Percentiles rank a stretch among this genome's conserved stretches.
Evolutionary conservation across 1,139 yeast genomes (phyloP).

Genomic region (Yamadazyma atlantica): DNA sequence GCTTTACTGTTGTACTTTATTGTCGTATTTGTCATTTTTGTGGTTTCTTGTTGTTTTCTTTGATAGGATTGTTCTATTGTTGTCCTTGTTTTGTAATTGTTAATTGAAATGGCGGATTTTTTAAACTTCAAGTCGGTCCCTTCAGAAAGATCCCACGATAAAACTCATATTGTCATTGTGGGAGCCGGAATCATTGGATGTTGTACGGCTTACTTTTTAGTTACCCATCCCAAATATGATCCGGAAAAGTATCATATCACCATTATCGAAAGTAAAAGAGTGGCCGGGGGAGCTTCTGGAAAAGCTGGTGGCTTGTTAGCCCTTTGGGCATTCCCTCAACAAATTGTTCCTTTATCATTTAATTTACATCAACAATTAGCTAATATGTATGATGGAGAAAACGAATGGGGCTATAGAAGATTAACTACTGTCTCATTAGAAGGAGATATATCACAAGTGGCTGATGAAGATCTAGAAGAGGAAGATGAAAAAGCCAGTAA

Average conservation of each 20-base stretch:
- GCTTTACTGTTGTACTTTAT: no score
- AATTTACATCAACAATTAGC: conserved; percentile 82
- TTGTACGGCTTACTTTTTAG: conserved; percentile 87
- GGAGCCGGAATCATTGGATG: conserved; percentile 98
- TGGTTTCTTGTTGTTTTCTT: no score
- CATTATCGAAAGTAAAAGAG: conserved; percentile 84
- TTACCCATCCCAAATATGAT: conserved; percentile 79
- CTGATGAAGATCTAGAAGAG: conserved; percentile 19
- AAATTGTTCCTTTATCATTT: conserved; percentile 86
- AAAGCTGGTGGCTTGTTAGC: conserved; percentile 96
- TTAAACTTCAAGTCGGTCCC: conserved; percentile 44
- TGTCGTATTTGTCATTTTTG: no score
- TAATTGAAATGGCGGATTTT: conserved; percentile 22
- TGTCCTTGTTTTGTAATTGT: no score
- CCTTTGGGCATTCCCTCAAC: conserved; percentile 95
- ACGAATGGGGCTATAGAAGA: conserved; percentile 91
- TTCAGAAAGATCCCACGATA: conserved; percentile 58
- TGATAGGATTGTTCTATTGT: no score
- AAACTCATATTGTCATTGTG: conserved; percentile 69
- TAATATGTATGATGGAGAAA: conserved; percentile 72
- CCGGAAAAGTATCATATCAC: conserved; percentile 76
- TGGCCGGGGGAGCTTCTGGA: conserved; percentile 97
- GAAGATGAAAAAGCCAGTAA: conserved; percentile 17
- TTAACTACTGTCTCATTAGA: conserved; percentile 84
- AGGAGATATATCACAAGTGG: conserved; percentile 61